Conservation (phyloP, 2,329 filamentous ascomycete species). For the Curvularia hawaiiensis region DNA sequence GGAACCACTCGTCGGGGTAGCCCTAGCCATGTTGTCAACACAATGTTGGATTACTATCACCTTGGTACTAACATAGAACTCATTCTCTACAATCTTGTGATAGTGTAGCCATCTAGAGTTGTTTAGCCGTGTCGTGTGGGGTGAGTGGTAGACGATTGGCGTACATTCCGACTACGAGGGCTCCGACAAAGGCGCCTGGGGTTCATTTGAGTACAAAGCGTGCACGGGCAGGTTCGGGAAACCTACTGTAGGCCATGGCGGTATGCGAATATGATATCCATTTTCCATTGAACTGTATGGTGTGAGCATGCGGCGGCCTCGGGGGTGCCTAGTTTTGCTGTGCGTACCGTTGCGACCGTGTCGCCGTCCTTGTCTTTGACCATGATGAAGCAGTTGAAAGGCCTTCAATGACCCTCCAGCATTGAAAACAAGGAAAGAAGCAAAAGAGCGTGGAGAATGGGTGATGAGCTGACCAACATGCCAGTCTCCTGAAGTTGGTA, state of each 20-base stretch:
- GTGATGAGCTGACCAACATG: constrained; percentile 18
- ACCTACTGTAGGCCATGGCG: constrained; percentile 73
- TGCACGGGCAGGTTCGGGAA: not conserved
- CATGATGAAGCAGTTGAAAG: constrained; percentile 49
- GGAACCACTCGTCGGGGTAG: constrained; percentile 88
- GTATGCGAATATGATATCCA: constrained; percentile 94
- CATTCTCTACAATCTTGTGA: constrained; percentile 96
- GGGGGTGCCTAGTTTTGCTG: constrained; percentile 30
- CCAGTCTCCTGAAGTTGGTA: constrained; percentile 39
- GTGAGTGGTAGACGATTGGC: constrained; percentile 9
- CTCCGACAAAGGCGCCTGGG: constrained; percentile 81
- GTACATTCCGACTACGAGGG: constrained; percentile 74
- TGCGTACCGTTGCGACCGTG: constrained; percentile 61
- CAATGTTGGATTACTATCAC: not conserved
- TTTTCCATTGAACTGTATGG: constrained; percentile 72
- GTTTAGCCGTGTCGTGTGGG: constrained; percentile 28
- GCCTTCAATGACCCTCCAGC: constrained; percentile 16
- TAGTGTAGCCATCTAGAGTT: constrained; percentile 75
- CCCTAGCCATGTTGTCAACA: constrained; percentile 39
- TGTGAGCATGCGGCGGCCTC: constrained; percentile 39
- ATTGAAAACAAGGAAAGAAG: constrained; percentile 27
- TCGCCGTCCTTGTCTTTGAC: constrained; percentile 67
- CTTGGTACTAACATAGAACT: constrained; percentile 69
- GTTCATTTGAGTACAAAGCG: constrained; percentile 18
- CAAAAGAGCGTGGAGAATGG: constrained; percentile 39